A percentile compares a stretch with the other conserved stretches of the same genome.
These are phyloP conservation scores for Elasticomyces elasticus DNA, from an alignment of 495 filamentous ascomycete genomes.

Conservation along the genomic window DNA sequence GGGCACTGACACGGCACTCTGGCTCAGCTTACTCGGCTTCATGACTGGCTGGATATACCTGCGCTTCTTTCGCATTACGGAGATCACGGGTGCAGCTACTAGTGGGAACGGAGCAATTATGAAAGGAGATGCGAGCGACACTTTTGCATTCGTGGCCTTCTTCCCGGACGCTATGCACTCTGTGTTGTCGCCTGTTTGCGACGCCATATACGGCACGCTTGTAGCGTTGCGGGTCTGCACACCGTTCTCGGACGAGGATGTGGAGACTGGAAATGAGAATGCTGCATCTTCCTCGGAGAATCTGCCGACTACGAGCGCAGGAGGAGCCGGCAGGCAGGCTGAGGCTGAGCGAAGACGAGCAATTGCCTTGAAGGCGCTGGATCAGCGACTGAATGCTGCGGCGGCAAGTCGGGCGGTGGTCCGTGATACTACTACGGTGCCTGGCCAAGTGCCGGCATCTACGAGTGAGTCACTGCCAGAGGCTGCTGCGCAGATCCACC, in stretches of 20 bases:
- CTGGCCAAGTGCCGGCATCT: too few species aligned
- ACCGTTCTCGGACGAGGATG: constrained; percentile 78
- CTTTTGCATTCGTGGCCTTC: constrained; percentile 88
- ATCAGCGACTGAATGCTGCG: constrained; percentile 81
- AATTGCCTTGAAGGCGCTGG: constrained; percentile 78
- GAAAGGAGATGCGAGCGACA: constrained; percentile 85
- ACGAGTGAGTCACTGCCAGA: too few species aligned
- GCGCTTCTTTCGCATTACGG: constrained; percentile 64
- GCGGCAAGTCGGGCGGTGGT: constrained; percentile 35
- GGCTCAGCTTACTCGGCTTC: constrained; percentile 74
- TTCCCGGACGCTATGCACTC: constrained; percentile 83
- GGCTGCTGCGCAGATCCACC: too few species aligned
- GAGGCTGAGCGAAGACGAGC: constrained; percentile 87
- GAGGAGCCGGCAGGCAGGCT: constrained; percentile 53
- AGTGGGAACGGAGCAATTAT: constrained; percentile 42
- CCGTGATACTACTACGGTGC: too few species aligned
- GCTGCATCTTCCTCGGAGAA: constrained; percentile 58
- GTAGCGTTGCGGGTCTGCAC: constrained; percentile 66
- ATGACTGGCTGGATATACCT: constrained; percentile 90
- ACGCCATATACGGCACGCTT: constrained; percentile 62
- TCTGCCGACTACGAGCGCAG: constrained; percentile 49
- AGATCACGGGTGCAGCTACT: constrained; percentile 46
- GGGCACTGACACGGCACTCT: constrained; percentile 72
- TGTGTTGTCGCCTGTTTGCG: constrained; percentile 60
- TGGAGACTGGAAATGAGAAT: constrained; percentile 67